Conservation (phyloP, 2,329 filamentous ascomycete genomes). For the Periconia digitata region DNA sequence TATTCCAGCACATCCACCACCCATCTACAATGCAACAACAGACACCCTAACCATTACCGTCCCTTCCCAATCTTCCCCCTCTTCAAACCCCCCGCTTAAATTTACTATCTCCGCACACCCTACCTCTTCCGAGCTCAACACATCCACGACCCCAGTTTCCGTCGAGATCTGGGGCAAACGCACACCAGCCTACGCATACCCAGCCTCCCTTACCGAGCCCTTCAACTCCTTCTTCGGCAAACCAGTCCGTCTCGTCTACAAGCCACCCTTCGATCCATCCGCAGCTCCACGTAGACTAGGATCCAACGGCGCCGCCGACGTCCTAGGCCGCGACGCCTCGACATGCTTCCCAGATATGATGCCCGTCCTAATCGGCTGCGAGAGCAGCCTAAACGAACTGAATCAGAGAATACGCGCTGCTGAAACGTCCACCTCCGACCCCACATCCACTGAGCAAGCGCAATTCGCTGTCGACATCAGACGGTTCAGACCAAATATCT, state of each 20-base stretch:
- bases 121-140: constrained; percentile 53
- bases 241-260: constrained; percentile 61
- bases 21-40: constrained; percentile 50
- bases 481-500: constrained; percentile 65
- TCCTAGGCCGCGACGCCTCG: constrained; percentile 56
- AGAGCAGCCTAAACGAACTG: constrained; percentile 60
- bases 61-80: constrained; percentile 13
- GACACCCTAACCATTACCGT: constrained; percentile 55
- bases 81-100: constrained; percentile 17
- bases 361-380: constrained; percentile 58
- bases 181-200: constrained; percentile 61
- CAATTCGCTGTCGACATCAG: constrained; percentile 7
- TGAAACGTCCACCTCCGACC: constrained; percentile 59
- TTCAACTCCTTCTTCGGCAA: constrained; percentile 61
- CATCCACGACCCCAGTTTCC: constrained; percentile 52
- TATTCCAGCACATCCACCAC: constrained; percentile 58
- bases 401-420: constrained; percentile 54
- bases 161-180: constrained; percentile 62
- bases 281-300: constrained; percentile 53
- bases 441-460: too few species aligned
- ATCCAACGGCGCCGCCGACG: constrained; percentile 57
- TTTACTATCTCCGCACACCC: constrained; percentile 61
- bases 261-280: constrained; percentile 54
- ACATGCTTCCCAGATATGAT: constrained; percentile 64
- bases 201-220: constrained; percentile 51